A percentile compares a stretch with the other conserved stretches of the same genome.
Conservation (phyloP, 768 basidiomycete genomes). For the Kondoa malvinella region DNA sequence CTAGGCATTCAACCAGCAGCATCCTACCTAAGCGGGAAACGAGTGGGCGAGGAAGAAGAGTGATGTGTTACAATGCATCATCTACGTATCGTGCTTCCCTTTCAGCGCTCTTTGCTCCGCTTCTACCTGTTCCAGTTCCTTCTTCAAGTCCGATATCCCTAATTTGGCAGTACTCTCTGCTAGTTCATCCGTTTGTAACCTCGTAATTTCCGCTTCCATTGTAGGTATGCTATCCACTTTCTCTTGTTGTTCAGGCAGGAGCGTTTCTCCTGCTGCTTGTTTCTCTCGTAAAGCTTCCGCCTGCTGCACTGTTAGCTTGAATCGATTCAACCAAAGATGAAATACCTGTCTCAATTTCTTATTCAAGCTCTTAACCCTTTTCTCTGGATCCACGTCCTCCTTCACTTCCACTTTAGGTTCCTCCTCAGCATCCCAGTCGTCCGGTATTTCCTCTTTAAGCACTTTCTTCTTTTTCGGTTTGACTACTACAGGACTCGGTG, state of each 20-base stretch:
- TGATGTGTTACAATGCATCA: neutral
- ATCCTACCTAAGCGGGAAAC: neutral
- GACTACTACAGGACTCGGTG: neutral
- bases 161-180: neutral
- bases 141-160: neutral
- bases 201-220: neutral
- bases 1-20: neutral
- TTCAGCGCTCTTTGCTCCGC: no score
- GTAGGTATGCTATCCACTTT: neutral
- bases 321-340: neutral
- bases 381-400: conserved; percentile 5
- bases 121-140: neutral
- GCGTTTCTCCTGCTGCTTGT: neutral
- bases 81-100: no score
- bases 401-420: neutral
- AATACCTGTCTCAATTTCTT: conserved; percentile 4
- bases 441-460: neutral
- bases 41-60: neutral
- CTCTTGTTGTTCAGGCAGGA: conserved; percentile 1
- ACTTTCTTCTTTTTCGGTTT: neutral
- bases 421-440: conserved; percentile 5
- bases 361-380: conserved; percentile 1
- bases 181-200: neutral
- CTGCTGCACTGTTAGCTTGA: neutral
- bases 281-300: conserved; percentile 4